Conservation (phyloP, 208 protist species). For the Wallacemonas rigidus region DNA sequence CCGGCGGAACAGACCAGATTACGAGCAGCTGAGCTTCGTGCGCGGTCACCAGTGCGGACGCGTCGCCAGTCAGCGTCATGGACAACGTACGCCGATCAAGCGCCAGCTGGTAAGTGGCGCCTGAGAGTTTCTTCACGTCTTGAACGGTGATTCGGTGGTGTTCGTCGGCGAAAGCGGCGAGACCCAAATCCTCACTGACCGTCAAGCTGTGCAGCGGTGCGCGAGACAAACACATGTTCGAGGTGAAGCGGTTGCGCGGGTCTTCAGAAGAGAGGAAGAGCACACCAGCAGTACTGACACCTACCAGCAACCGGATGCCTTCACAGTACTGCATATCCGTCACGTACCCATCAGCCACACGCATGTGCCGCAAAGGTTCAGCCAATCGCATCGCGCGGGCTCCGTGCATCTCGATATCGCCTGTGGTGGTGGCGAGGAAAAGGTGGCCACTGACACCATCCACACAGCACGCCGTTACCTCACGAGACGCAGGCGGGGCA, state of each 20-base stretch:
- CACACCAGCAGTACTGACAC: constrained; percentile 40
- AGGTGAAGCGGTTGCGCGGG: constrained; percentile 26
- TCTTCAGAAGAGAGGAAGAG: constrained; percentile 50
- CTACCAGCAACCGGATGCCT: constrained; percentile 40
- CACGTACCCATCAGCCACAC: constrained; percentile 16
- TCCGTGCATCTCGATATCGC: constrained; percentile 43
- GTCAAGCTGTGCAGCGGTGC: constrained; percentile 34
- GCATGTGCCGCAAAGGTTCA: constrained; percentile 29
- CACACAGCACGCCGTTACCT: constrained; percentile 60
- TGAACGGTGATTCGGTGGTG: constrained; percentile 40
- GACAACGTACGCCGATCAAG: constrained; percentile 20
- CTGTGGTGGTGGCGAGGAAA: constrained; percentile 50
- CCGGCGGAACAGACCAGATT: constrained; percentile 60
- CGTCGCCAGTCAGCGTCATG: constrained; percentile 42
- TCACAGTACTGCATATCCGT: constrained; percentile 64
- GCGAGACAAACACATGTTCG: constrained; percentile 21
- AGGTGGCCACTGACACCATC: constrained; percentile 57
- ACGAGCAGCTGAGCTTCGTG: constrained; percentile 44
- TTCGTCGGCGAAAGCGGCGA: constrained; percentile 52
- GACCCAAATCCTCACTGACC: constrained; percentile 59
- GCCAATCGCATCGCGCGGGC: constrained; percentile 32
- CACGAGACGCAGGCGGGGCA: constrained; percentile 25
- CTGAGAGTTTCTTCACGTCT: constrained; percentile 42
- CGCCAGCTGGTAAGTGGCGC: constrained; percentile 10
- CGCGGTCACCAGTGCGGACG: constrained; percentile 45